phyloP scores from a whole-genome alignment of 1,139 yeast genomes.

The Suhomyces atakaporum region DNA sequence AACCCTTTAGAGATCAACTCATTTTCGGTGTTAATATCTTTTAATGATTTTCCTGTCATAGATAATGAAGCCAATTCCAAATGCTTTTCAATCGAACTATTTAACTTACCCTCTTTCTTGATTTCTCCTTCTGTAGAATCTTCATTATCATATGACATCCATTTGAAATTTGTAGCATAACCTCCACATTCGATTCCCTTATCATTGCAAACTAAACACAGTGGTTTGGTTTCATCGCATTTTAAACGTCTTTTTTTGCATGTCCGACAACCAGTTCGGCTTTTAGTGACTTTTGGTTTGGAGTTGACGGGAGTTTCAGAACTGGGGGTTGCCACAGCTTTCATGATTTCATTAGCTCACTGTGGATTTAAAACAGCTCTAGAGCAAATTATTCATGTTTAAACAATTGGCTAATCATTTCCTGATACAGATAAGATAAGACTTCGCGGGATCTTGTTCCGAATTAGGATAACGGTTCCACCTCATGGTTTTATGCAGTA shows the following conservation, averaged over 20 bases:
- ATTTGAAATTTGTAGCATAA: conserved; percentile 62
- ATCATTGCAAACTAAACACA: conserved; percentile 46
- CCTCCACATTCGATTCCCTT: conserved; percentile 59
- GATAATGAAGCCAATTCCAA: conserved; percentile 56
- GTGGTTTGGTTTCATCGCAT: conserved; percentile 60
- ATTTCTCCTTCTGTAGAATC: conserved; percentile 1
- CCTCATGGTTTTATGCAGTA: conserved; percentile 4
- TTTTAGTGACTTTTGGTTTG: conserved; percentile 27
- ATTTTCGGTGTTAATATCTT: conserved; percentile 50
- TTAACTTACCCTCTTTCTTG: conserved; percentile 5
- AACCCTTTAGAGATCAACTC: conserved; percentile 51
- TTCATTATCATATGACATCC: conserved; percentile 49
- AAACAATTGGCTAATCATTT: conserved; percentile 4
- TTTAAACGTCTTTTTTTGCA: conserved; percentile 58
- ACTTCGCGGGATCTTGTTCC: conserved; percentile 9
- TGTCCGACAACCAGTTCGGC: conserved; percentile 54
- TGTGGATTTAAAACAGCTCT: not conserved
- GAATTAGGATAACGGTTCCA: conserved; percentile 8
- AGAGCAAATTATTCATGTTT: conserved; percentile 7
- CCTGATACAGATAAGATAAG: conserved; percentile 12
- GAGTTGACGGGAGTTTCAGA: not conserved
- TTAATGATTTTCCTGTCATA: conserved; percentile 53
- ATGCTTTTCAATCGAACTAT: conserved; percentile 36
- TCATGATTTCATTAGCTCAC: conserved; percentile 2
- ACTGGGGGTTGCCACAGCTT: not conserved